These are phyloP conservation scores for Xylariomycetidae sp. DNA, from an alignment of 2,329 filamentous ascomycete species.

Conservation along the genomic window DNA sequence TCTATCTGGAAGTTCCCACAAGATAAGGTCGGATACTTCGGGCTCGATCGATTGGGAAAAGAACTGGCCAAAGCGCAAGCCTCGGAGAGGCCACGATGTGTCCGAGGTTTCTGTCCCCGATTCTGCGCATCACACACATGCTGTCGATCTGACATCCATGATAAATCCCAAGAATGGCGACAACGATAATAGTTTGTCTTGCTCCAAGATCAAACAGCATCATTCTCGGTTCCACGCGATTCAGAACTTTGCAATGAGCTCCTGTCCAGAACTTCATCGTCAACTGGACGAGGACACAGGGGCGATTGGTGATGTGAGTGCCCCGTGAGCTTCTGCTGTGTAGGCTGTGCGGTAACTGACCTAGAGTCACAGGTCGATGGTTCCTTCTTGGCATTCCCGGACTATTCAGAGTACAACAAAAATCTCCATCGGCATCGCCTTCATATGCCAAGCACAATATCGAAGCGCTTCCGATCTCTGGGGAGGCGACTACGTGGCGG, in stretches of 20 bases:
- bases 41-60: conserved; percentile 22
- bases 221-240: conserved; percentile 10
- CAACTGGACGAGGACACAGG: conserved; percentile 5
- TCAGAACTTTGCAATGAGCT: conserved; percentile 13
- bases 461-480: conserved; percentile 16
- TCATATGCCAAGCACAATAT: conserved; percentile 12
- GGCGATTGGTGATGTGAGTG: conserved; percentile 5
- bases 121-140: conserved; percentile 1
- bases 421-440: conserved; percentile 12
- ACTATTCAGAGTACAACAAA: conserved; percentile 13
- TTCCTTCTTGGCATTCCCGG: conserved; percentile 5
- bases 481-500: conserved; percentile 15
- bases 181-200: conserved; percentile 3
- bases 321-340: conserved; percentile 1
- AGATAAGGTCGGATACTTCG: conserved; percentile 10
- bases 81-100: conserved; percentile 20
- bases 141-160: conserved; percentile 3
- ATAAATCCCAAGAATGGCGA: conserved; percentile 3
- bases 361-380: conserved; percentile 9
- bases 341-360: not conserved
- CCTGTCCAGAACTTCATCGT: conserved; percentile 23
- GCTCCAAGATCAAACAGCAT: no score
- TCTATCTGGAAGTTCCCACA: conserved; percentile 8
- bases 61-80: conserved; percentile 19
- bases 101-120: conserved; percentile 18